phyloP scores from a whole-genome alignment of 257 asterid species.

The Solanum ahanhuiri region DNA sequence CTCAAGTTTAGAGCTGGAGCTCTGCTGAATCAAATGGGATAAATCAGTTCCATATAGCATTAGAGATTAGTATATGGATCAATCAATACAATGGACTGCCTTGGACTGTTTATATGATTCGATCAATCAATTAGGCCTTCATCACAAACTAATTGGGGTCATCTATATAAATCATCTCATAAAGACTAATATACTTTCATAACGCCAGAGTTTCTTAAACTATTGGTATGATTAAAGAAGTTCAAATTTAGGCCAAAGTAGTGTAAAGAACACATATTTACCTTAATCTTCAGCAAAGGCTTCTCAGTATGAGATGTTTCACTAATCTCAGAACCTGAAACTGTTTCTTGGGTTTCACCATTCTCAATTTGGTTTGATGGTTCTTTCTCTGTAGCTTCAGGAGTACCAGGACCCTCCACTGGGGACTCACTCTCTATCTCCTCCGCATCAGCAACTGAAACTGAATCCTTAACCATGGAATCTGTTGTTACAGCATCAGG shows the following conservation, averaged over 20 bases:
- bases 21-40: conserved; percentile 21
- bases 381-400: conserved; percentile 11
- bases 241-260: not conserved
- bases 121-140: not conserved
- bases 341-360: conserved; percentile 17
- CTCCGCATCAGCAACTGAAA: not conserved
- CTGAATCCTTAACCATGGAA: not conserved
- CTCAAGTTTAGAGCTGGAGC: conserved; percentile 23
- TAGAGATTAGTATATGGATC: not conserved
- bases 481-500: not conserved
- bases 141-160: not conserved
- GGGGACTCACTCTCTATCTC: not conserved
- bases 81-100: not conserved
- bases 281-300: conserved; percentile 77
- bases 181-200: not conserved
- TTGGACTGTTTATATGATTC: not conserved
- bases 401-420: conserved; percentile 6
- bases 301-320: conserved; percentile 52
- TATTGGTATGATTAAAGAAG: not conserved
- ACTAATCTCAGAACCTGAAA: conserved; percentile 46
- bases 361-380: conserved; percentile 10
- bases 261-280: not conserved
- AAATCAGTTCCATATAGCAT: not conserved
- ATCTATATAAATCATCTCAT: not conserved
- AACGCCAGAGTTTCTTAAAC: not conserved